phyloP scores from a whole-genome alignment of 164 flowering plant species.

The Sedum album region DNA sequence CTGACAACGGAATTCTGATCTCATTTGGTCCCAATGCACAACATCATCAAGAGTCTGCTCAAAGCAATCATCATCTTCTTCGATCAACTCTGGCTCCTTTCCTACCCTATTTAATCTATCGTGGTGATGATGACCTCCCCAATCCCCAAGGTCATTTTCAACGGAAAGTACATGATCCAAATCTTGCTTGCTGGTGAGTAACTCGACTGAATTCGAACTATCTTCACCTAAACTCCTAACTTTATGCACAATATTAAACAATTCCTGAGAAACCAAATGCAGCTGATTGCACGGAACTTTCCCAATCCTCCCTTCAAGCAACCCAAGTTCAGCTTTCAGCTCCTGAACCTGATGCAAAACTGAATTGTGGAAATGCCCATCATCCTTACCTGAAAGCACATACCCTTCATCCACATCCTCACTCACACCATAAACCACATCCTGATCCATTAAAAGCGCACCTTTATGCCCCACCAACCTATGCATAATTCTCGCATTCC shows the following conservation, averaged over 20 bases:
- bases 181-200: constrained; percentile 45
- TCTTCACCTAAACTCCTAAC: constrained; percentile 60
- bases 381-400: constrained; percentile 54
- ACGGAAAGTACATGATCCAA: constrained; percentile 66
- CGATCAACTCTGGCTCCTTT: constrained; percentile 70
- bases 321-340: constrained; percentile 51
- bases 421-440: constrained; percentile 56
- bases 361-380: constrained; percentile 44
- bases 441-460: constrained; percentile 61
- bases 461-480: constrained; percentile 83
- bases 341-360: constrained; percentile 79
- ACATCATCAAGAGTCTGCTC: constrained; percentile 65
- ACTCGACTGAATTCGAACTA: constrained; percentile 35
- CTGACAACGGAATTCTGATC: constrained; percentile 53
- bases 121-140: constrained; percentile 55
- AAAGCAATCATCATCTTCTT: constrained; percentile 89
- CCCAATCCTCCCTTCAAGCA: constrained; percentile 53
- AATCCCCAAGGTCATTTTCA: constrained; percentile 68
- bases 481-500: constrained; percentile 97
- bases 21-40: constrained; percentile 76
- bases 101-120: constrained; percentile 56
- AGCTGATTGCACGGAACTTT: constrained; percentile 51
- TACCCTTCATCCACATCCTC: constrained; percentile 66
- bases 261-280: constrained; percentile 59
- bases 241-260: constrained; percentile 55